Base-by-base conservation (phyloP, 2,329 filamentous ascomycete species). In the Xylaria hypoxylon region DNA sequence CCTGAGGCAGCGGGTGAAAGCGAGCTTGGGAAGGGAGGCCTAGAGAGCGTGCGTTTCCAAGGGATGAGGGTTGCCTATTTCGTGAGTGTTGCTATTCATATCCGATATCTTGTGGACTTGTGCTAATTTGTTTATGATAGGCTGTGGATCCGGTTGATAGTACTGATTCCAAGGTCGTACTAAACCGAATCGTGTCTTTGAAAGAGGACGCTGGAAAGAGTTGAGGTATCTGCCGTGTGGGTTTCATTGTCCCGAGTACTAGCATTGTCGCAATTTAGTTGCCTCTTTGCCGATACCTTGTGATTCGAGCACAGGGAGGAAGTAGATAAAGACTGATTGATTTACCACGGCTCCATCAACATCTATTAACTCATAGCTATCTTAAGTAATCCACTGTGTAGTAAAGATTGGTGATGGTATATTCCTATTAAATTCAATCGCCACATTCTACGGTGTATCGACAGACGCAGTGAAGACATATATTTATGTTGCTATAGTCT, bases 121-220 rank as follows among this genome's bases (percentile, higher is more conserved):
- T 28, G 22, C 72, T 76, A 67, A 75, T 42, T 19, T 31, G 2
- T n/a, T 7, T 4, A 19, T 33, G 55, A 17, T 44, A 85, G 89
- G 89, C 83, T 68, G 84, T 96, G 78, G 94, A 97, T 77, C 87
- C 86, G 56, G 58, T 67, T 24, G 93, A 97, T 74, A 92, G 89
- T 66, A 91, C 88, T 0, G 87, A 88, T 35, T 92, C 93, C n/a
- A 92, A 90, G 78, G 84, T 97, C 70, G 87, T 98, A 53, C 81
- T 98, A 33, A 98, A 98, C 81, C 87, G 93, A 58, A 97, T 98
- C 75, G 94, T 98, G 24, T 92, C 91, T 53, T 80, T 97, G 75
- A 97, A 97, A 83, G 94, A 97, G 80, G 93, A 96, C 76, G 82
- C 87, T n/a, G 89, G 89, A 62, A 94, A 94, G 84, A 81, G 72